Evolutionary conservation across 176 grass and related monocot genomes (phyloP), one percentile per base, ranked within the genome.

Genomic region (Oryza officinalis): DNA sequence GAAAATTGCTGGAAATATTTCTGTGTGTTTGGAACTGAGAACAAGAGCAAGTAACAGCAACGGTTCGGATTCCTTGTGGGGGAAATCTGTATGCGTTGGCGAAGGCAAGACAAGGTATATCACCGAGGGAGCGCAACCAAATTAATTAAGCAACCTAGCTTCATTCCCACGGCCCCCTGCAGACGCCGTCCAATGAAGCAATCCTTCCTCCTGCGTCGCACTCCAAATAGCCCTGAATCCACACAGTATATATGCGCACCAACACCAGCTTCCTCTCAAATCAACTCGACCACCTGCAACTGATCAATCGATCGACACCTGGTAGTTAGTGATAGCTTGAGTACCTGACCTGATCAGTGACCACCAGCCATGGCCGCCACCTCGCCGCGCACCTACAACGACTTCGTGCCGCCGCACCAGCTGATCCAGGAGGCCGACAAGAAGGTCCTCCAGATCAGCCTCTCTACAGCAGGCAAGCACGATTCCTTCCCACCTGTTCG

Each of bases 81-180:
- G 15, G 4, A 20, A 52, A 60, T n/a, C 18, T 60, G 18, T 60
- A 60, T 60, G 22, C 18, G 54, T 23, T 64, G 10, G 54, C 7
- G 25, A 54, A 59, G 61, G 69, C 31, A 60, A 74, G 81, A 66
- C 15, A 88, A 88, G 81, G 86, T 67, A 88, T 73, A 25, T 68
- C 4, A 15, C 11, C 60, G 13, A 76, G 13, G 23, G 63, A 15
- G 10, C 0, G 33, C 67, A 27, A 69, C 31, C 27, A 7, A 72
- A 37, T 27, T 45, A 69, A 35, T 35, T 38, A 38, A 38, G 37
- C 37, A 38, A 22, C 27, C 31, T 17, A 35, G 33, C 33, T 35
- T 5, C 33, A 35, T 35, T 54, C 6, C 49, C 15, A 3, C 33
- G 6, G 18, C 18, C 3, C 14, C 50, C 50, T 27, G 63, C 54